Evolutionary conservation across 177 flowering plant species (phyloP), one percentile per base, ranked within the genome.

Genomic region (Vitis hybrid): DNA sequence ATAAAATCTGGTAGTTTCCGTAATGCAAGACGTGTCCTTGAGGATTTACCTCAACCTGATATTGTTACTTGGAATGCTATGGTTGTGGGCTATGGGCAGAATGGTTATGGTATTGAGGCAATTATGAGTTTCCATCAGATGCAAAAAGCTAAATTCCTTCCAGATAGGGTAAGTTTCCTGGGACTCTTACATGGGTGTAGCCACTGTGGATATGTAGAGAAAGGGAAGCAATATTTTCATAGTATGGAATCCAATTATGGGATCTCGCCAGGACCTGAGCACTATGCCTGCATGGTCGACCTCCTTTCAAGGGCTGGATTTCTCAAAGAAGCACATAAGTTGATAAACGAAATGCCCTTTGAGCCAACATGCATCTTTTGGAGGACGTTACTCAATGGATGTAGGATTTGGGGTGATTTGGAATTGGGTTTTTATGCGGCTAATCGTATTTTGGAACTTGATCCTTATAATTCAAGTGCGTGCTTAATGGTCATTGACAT

Each of bases 241-340:
- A 74, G 68, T 23, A 78, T 75, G 81, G 11, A 52, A 51, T 52
- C 55, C 45, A 65, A 72, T 69, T 52, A 69, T 62, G 73, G 71
- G 26, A 65, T 75, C 52, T 51, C 73, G 12, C 77, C 76, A 3
- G 73, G 69, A 64, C 69, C 66, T 45, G 81, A 73, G 73, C 82
- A 82, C 58, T 77, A 72, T 66, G 72, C 74, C 7, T 82, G 85
- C 68, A 52, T 82, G 75, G 76, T 77, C n/a, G 82, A 82, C 74
- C 56, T 79, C 56, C 69, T 72, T 59, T 72, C 79, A 18, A 78
- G 82, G 57, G 78, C 81, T 61, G 81, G 82, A 18, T 56, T 70
- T 40, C 67, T 77, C 30, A 77, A 75, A 57, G 77, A 82, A 70
- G 84, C 84, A 34, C 56, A 26, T 45, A 13, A 56, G 32, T 11